A percentile compares a stretch with the other conserved stretches of the same genome.
These are phyloP conservation scores for Paraphaeosphaeria minitans DNA, from an alignment of 2,329 filamentous ascomycete genomes.

Conservation along the genomic window DNA sequence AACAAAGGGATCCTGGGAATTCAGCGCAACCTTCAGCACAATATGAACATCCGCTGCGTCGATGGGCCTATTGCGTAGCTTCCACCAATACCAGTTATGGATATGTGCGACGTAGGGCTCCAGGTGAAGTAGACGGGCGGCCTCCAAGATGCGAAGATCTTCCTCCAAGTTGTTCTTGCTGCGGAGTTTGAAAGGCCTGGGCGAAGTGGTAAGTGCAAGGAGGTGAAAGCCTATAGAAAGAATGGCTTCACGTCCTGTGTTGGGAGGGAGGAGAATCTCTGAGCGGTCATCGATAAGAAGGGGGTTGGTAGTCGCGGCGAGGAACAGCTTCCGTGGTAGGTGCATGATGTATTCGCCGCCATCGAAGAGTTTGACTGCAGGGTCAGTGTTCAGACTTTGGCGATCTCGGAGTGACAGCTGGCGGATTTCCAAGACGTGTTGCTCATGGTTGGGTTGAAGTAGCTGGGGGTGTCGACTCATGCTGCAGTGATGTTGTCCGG, in stretches of 20 bases:
- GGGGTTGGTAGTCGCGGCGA: background rate
- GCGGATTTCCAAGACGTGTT: background rate
- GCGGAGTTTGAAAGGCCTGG: background rate
- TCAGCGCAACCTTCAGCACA: background rate
- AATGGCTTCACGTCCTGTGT: background rate
- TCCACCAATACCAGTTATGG: slow-evolving; percentile 9
- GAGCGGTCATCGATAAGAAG: background rate
- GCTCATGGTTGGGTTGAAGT: background rate
- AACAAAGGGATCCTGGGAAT: background rate
- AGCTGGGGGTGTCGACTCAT: background rate
- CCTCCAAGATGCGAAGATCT: slow-evolving; percentile 8
- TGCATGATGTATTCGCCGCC: background rate
- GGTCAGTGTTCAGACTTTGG: background rate
- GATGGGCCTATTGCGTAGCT: slow-evolving; percentile 3
- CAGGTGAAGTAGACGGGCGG: slow-evolving; percentile 8
- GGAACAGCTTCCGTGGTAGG: slow-evolving; percentile 2
- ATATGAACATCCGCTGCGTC: background rate
- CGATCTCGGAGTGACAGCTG: background rate
- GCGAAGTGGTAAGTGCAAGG: background rate
- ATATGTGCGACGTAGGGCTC: slow-evolving; percentile 6
- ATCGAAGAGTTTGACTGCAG: slow-evolving; percentile 1
- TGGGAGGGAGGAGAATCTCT: slow-evolving; percentile 1
- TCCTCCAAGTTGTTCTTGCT: background rate
- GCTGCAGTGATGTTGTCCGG: background rate
- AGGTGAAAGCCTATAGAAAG: background rate